Conservation (phyloP, 106 monocot genomes). For the Vanilla planifolia region DNA sequence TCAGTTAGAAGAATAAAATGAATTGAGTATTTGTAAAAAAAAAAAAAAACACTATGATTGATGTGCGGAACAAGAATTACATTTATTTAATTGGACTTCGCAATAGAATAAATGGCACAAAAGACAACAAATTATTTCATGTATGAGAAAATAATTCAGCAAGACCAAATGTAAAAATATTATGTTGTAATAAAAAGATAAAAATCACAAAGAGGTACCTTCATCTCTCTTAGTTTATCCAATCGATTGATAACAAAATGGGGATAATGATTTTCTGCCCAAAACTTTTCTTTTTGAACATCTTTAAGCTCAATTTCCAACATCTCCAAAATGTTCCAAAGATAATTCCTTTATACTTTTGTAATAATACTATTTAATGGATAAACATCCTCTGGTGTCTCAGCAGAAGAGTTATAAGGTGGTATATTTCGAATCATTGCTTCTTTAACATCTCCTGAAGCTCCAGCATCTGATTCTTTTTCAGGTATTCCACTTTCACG, state of each 20-base stretch:
- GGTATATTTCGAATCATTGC: constrained; percentile 44
- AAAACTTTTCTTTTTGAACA: constrained; percentile 16
- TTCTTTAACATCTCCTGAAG: constrained; percentile 13
- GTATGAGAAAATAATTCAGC: background rate
- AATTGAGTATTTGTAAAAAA: too few species aligned
- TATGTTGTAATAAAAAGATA: background rate
- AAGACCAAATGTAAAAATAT: too few species aligned
- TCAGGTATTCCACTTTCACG: constrained; percentile 19
- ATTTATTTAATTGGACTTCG: background rate
- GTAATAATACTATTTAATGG: constrained; percentile 58
- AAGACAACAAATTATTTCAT: background rate
- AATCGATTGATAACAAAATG: constrained; percentile 72
- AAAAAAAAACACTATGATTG: too few species aligned
- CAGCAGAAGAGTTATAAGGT: constrained; percentile 55
- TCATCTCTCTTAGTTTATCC: constrained; percentile 30
- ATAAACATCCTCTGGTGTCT: constrained; percentile 57
- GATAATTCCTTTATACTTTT: constrained; percentile 34
- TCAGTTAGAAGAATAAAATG: too few species aligned
- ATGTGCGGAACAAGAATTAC: too few species aligned
- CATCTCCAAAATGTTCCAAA: constrained; percentile 42
- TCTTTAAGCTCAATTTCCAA: constrained; percentile 27
- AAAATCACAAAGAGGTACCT: constrained; percentile 33
- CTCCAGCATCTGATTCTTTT: constrained; percentile 13
- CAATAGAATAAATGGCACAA: background rate
- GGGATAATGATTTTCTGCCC: constrained; percentile 50